Base-by-base conservation (phyloP, 176 grass and related monocot genomes). In the Carex myosuroides region DNA sequence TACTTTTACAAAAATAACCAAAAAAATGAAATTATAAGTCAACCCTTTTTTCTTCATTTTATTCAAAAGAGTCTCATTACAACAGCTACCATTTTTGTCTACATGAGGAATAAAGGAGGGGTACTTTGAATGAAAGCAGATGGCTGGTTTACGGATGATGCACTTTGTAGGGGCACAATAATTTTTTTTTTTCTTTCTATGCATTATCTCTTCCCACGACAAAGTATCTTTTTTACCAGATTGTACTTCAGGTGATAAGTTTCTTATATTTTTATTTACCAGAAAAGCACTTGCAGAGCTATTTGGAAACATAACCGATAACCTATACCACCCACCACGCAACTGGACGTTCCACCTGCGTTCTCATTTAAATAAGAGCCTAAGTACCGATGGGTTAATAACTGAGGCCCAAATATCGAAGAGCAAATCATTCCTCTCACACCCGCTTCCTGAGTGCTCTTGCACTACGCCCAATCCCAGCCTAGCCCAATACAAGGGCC, bases 331-430 rank as follows among this genome's bases (percentile, higher is more conserved):
- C 68, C 90, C 93, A 52, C 89, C 87, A 21, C 91, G 87, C 78
- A 99, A 99, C 83, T 99, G 93, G 97, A 95, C 93, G 53, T 60
- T 86, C 26, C 83, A 87, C 75, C 81, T 90, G 58, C 90, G 97
- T 35, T 87, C 90, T 32, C 93, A 92, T 84, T 90, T 94, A 29
- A 97, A 97, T 81, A 94, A 87, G 79, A 94, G 92, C 60, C 44
- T 85, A 54, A 74, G 81, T 33, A 67, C 81, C 17, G 87, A 92
- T 62, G 94, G 92, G 3, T 60, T 97, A 11, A 10, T 85, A 71
- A 67, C 73, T 37, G 87, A 86, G 53, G 89, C 89, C 60, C 70
- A 78, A 85, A 44, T 92, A 66, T 97, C 90, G 60, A 99, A 90
- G 69, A 81, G 91, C 81, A 69, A 74, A 79, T 95, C 91, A 79